Evolutionary conservation across 2,329 filamentous ascomycete species (phyloP).

Genomic region (Hypoxylon sp.): DNA sequence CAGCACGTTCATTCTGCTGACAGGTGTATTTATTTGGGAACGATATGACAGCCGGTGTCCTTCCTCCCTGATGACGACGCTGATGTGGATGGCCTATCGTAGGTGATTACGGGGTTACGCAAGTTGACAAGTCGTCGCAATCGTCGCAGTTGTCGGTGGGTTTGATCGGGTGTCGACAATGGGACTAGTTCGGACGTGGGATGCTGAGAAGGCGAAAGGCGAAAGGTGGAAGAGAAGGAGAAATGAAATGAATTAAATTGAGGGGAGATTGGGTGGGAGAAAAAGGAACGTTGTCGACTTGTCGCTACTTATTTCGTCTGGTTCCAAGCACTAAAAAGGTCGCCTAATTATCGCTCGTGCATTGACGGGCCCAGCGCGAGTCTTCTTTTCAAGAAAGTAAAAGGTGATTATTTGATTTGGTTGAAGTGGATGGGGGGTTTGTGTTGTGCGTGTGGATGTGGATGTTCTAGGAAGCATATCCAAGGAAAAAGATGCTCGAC

Average conservation of each 20-base stretch:
- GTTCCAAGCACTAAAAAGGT: slow-evolving; percentile 22
- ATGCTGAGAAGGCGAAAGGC: slow-evolving; percentile 13
- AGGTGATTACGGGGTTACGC: neutral
- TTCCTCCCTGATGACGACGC: neutral
- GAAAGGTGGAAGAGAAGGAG: neutral
- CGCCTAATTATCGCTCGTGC: slow-evolving; percentile 28
- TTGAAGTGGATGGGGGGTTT: slow-evolving; percentile 19
- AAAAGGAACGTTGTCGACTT: slow-evolving; percentile 35
- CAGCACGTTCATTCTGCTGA: slow-evolving; percentile 69
- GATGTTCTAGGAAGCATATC: slow-evolving; percentile 13
- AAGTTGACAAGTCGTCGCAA: neutral
- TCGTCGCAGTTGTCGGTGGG: slow-evolving; percentile 2
- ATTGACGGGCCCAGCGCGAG: slow-evolving; percentile 16
- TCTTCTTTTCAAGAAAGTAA: neutral
- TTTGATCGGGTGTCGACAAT: slow-evolving; percentile 16
- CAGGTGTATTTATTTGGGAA: slow-evolving; percentile 8
- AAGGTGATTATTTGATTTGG: slow-evolving; percentile 9
- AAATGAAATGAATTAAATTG: slow-evolving; percentile 5
- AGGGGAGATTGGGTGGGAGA: slow-evolving; percentile 4
- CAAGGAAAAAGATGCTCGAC: slow-evolving; percentile 6
- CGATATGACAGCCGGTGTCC: slow-evolving; percentile 1
- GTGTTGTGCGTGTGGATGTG: slow-evolving; percentile 20
- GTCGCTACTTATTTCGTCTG: slow-evolving; percentile 28
- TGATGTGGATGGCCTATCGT: neutral
- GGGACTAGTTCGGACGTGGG: slow-evolving; percentile 15